Percentiles rank a stretch among this genome's conserved stretches.
Evolutionary conservation across 148 eudicot species (phyloP).

Genomic region (Rhododendron kiyosumense): DNA sequence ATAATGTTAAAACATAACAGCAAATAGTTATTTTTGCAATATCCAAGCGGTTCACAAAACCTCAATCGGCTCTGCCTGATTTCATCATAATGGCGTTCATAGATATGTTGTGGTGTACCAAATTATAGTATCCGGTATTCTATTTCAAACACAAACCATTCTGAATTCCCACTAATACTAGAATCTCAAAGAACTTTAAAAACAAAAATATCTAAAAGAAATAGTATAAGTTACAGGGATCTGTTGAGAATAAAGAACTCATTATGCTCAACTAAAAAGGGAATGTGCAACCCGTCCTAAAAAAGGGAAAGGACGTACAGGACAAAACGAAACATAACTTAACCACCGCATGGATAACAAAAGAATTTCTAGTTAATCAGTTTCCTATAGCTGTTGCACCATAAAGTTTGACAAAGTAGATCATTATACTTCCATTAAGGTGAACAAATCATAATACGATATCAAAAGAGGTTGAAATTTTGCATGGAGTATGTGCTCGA

Average conservation of each 20-base stretch:
- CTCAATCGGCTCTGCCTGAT: background rate
- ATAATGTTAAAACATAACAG: background rate
- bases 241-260: slow-evolving; percentile 29
- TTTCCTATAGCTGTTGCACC: background rate
- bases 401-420: background rate
- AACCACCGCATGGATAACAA: background rate
- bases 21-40: no score
- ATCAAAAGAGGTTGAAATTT: background rate
- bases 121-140: background rate
- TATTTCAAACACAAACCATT: background rate
- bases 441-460: background rate
- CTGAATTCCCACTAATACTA: background rate
- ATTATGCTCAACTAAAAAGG: background rate
- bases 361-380: background rate
- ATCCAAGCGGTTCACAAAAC: no score
- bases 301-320: background rate
- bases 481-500: background rate
- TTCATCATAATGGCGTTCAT: background rate
- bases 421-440: background rate
- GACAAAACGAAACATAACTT: background rate
- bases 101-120: background rate
- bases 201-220: background rate
- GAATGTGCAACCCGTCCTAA: background rate
- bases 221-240: slow-evolving; percentile 39
- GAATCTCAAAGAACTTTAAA: background rate